Evolutionary conservation across 495 filamentous ascomycete species (phyloP), one percentile per base, ranked within the genome.

Genomic region (Mycothermus thermophilus): DNA sequence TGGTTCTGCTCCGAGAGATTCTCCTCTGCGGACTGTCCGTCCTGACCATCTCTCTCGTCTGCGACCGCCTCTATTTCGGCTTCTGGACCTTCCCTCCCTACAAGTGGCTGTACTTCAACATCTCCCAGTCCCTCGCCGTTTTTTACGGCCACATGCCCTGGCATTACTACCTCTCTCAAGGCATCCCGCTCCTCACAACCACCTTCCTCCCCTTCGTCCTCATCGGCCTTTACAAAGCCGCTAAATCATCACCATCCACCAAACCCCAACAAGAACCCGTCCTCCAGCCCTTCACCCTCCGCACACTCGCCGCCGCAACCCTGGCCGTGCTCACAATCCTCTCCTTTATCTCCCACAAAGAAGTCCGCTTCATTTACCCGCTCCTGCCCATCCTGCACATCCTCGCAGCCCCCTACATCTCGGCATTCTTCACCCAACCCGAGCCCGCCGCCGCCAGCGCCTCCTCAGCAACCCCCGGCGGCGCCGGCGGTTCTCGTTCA

Each of bases 361-460:
- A 97, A 71, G 81, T 94, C 41, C 84, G 90, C 43, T 97, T 97
- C 60, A 80, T 96, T 43, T 94, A 93, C 50, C 92, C 90, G 4
- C 71, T 96, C 25, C 68, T 97, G 1, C 90, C 90, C 4, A 65
- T 79, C 12, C 66, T 97, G 10, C 85, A 93, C 52, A 63, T 92
- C 42, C 64, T 96, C 28, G 70, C 79, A 4, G 81, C 84, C 0
- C 68, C 73, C 2, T 69, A 76, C 13, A 57, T 83, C 14, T 60
- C 71, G 3, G 59, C 64, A 17, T 87, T 80, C 59, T 86, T 85
- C 47, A 64, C 65, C 23, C 56, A n/a, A 21, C 33, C 32, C 38
- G 20, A 17, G 30, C 31, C 18, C 41, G 38, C 31, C 43, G 37
- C 27, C 44, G 34, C 11, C 34, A 14, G 3, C 22, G 12, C 38